These are phyloP conservation scores for Lolium rigidum DNA, from an alignment of 176 grass and related monocot genomes.

Conservation along the genomic window DNA sequence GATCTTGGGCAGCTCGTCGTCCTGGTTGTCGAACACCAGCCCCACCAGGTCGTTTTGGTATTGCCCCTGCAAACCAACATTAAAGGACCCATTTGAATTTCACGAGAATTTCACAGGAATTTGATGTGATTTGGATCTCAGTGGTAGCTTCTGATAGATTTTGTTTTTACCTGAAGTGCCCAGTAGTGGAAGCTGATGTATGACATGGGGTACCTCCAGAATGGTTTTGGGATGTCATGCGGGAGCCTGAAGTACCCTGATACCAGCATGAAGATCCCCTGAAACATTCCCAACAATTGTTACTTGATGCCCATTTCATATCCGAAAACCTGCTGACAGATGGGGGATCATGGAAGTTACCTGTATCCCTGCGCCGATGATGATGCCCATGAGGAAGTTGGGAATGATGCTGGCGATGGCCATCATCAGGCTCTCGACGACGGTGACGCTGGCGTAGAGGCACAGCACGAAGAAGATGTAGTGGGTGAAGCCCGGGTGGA, in stretches of 20 bases:
- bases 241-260: constrained; percentile 96
- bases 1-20: constrained; percentile 78
- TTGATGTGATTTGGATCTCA: background rate
- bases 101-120: no score
- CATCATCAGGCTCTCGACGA: constrained; percentile 99
- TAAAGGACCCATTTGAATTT: background rate
- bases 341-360: constrained; percentile 38
- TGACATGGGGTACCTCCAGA: constrained; percentile 99
- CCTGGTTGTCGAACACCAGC: constrained; percentile 82
- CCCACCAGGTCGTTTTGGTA: constrained; percentile 95
- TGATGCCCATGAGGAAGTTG: constrained; percentile 99
- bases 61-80: constrained; percentile 67
- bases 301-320: constrained; percentile 1
- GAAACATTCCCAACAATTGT: constrained; percentile 46
- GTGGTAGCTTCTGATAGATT: background rate
- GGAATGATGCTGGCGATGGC: constrained; percentile 97
- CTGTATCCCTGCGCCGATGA: constrained; percentile 98
- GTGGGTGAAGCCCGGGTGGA: constrained; percentile 90
- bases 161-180: constrained; percentile 78
- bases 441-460: constrained; percentile 89
- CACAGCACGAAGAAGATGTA: constrained; percentile 90
- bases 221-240: constrained; percentile 93
- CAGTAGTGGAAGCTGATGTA: constrained; percentile 99
- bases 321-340: constrained; percentile 2
- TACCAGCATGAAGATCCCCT: constrained; percentile 99